phyloP scores from a whole-genome alignment of 352 stramenopile genomes.

The Pythium grandisporangium region DNA sequence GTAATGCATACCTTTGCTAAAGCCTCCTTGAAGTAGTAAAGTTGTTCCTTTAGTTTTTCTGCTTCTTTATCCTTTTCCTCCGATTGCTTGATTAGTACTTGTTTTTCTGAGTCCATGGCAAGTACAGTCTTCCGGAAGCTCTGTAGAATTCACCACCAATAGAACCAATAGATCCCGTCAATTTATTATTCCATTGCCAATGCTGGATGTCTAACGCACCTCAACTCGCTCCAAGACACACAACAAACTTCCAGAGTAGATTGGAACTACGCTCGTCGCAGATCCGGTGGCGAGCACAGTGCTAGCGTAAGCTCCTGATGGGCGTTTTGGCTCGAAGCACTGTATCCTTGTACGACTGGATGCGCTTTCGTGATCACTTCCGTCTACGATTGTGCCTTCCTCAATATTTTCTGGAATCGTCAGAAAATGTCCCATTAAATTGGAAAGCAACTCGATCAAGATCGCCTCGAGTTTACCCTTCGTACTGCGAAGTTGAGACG shows the following conservation, averaged over 20 bases:
- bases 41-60: constrained; percentile 27
- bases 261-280: constrained; percentile 21
- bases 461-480: constrained; percentile 10
- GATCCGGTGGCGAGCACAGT: constrained; percentile 22
- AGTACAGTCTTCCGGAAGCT: constrained; percentile 26
- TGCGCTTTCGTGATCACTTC: not conserved
- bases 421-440: constrained; percentile 7
- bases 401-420: constrained; percentile 2
- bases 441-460: constrained; percentile 3
- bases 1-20: constrained; percentile 21
- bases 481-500: constrained; percentile 17
- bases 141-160: constrained; percentile 8
- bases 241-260: constrained; percentile 36
- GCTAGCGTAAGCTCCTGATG: not conserved
- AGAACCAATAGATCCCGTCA: not conserved
- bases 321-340: too few relatives aligned
- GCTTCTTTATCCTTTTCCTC: constrained; percentile 22
- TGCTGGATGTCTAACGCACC: constrained; percentile 10
- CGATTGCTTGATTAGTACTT: constrained; percentile 15
- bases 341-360: not conserved
- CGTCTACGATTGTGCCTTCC: not conserved
- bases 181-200: not conserved
- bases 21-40: constrained; percentile 55
- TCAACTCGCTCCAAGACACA: constrained; percentile 34
- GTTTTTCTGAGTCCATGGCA: constrained; percentile 27